Evolutionary conservation across 2,329 filamentous ascomycete species (phyloP), one percentile per base, ranked within the genome.

Genomic region (Alternaria postmessia): DNA sequence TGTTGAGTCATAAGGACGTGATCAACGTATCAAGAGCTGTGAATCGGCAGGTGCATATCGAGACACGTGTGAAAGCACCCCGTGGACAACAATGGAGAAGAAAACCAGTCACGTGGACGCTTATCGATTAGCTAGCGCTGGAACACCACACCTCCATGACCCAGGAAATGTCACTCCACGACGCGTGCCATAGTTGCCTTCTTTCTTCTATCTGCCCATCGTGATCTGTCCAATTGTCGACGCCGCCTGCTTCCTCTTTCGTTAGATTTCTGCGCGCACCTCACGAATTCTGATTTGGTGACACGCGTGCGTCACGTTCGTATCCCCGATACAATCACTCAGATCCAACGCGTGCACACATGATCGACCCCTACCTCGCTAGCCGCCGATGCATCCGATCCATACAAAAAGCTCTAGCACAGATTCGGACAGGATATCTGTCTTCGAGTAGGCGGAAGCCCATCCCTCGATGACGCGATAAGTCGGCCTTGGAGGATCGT

Each of bases 81-180:
- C 28, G 5, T 16, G 14, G 32, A 36, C 12, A 16, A 36, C 32
- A 0, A 5, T 8, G 3, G 28, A 7, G 9, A 30, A 11, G 28
- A 36, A 16, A 36, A 14, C 20, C 38, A 39, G 36, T 49, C 51
- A 49, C 46, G 46, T 49, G 46, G 16, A 12, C 14, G 1, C 5
- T 55, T 60, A 60, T 56, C 60, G 56, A 62, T 55, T 53, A 34
- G 24, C 51, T 62, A 62, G 47, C 48, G 57, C 52, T 43, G 52
- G 52, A 59, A 46, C n/a, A 38, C 41, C 52, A 20, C 43, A 22
- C 34, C 32, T 20, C 46, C 12, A 20, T 30, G 38, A n/a, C n/a
- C 57, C 52, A 52, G 22, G 6, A 60, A 62, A 62, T 52, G 48
- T 62, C 56, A 59, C 52, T 38, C 42, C 30, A 47, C 38, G 54